A percentile compares a stretch with the other conserved stretches of the same genome.
These are phyloP conservation scores for Tuber microsphaerosporum DNA, from an alignment of 495 filamentous ascomycete genomes.

Conservation along the genomic window DNA sequence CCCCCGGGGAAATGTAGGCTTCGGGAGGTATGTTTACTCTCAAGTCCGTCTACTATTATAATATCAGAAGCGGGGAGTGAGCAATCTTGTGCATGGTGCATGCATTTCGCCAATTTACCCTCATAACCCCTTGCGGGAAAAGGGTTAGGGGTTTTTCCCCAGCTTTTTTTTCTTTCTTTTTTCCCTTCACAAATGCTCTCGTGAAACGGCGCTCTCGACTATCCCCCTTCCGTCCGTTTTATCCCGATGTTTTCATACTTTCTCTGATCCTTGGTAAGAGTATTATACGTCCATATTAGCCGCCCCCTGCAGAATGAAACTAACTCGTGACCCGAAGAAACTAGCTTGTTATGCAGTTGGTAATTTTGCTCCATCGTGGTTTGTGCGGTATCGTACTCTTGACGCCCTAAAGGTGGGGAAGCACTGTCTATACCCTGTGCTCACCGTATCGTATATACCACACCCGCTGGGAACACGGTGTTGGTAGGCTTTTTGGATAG, in stretches of 20 bases:
- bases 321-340: background rate
- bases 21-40: background rate
- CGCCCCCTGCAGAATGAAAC: background rate
- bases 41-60: background rate
- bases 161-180: background rate
- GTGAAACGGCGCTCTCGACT: background rate
- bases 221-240: background rate
- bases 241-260: background rate
- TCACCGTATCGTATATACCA: background rate
- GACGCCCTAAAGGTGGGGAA: background rate
- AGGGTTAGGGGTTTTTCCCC: background rate
- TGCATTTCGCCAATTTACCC: background rate
- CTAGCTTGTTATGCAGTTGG: background rate
- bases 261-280: background rate
- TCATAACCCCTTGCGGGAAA: background rate
- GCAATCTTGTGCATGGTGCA: background rate
- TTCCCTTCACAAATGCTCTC: background rate
- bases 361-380: background rate
- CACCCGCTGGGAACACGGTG: background rate
- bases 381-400: background rate
- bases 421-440: background rate
- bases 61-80: background rate
- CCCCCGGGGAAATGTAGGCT: background rate
- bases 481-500: background rate
- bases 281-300: background rate